A percentile compares a stretch with the other conserved stretches of the same genome.
Conservation (phyloP, 495 filamentous ascomycete genomes). For the Xylaria castorea region DNA sequence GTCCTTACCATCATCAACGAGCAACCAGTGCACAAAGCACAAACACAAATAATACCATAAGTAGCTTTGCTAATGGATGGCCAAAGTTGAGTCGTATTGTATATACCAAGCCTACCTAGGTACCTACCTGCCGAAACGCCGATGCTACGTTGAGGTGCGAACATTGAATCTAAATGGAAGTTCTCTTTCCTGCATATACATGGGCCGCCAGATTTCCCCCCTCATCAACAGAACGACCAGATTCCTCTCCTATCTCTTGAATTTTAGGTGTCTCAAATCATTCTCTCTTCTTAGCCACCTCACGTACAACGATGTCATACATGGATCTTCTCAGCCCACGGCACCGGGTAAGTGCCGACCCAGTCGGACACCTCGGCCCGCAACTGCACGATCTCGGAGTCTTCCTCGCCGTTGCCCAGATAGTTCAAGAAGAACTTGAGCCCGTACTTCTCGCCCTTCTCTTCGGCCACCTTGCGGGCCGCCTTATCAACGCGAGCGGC, state of each 20-base stretch:
- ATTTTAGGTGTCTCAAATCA: not conserved
- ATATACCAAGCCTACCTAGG: not conserved
- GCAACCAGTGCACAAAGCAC: not conserved
- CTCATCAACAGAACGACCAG: not conserved
- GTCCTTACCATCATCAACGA: not conserved
- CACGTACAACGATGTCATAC: not conserved
- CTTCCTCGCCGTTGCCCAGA: conserved; percentile 80
- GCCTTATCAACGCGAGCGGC: conserved; percentile 83
- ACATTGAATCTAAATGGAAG: not conserved
- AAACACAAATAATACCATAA: not conserved
- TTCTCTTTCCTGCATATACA: not conserved
- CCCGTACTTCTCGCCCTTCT: conserved; percentile 80
- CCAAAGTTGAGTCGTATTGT: conserved; percentile 12
- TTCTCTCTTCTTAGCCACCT: not conserved
- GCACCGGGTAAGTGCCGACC: conserved; percentile 90
- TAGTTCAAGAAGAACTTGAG: conserved; percentile 87
- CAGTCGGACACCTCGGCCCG: conserved; percentile 92
- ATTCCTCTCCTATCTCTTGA: not conserved
- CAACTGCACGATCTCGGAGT: conserved; percentile 85
- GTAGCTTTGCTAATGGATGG: not conserved
- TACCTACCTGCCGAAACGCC: conserved; percentile 18
- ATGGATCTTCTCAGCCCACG: conserved; percentile 66
- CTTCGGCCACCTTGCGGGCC: conserved; percentile 75
- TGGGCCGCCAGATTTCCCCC: not conserved
- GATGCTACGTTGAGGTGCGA: conserved; percentile 24